Conservation (phyloP, 768 basidiomycete genomes). For the Kwoniella europaea region DNA sequence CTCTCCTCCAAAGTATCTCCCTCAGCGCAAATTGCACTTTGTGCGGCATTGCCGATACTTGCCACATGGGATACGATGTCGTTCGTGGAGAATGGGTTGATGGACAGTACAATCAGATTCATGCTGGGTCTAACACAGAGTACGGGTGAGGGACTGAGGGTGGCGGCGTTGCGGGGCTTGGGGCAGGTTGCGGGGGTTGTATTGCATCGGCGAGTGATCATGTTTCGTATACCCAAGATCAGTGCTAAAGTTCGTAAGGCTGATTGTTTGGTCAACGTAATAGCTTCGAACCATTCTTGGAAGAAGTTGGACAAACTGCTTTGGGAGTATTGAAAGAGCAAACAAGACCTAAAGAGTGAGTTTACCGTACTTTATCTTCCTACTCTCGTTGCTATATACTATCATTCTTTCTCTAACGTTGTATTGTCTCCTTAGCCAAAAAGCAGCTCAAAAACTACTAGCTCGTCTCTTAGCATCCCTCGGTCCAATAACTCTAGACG, state of each 20-base stretch:
- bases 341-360: conserved; percentile 22
- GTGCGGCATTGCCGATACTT: conserved; percentile 41
- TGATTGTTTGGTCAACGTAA: not conserved
- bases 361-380: not conserved
- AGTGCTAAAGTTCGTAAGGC: not conserved
- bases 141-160: conserved; percentile 1
- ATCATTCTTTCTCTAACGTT: too few species aligned
- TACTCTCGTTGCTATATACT: too few species aligned
- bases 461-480: conserved; percentile 35
- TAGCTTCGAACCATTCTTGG: conserved; percentile 44
- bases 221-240: too few species aligned
- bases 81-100: conserved; percentile 23
- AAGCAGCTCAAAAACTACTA: conserved; percentile 39
- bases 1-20: conserved; percentile 13
- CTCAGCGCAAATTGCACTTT: conserved; percentile 25
- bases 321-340: conserved; percentile 22
- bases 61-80: conserved; percentile 40
- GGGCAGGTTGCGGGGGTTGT: conserved; percentile 39
- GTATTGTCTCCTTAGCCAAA: conserved; percentile 16
- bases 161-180: conserved; percentile 32
- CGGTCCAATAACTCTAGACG: conserved; percentile 39
- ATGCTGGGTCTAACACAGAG: conserved; percentile 23
- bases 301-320: conserved; percentile 27
- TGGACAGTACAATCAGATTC: conserved; percentile 28
- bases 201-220: conserved; percentile 34